Conservation (phyloP, 257 asterid genomes). For the Rhazya stricta region DNA sequence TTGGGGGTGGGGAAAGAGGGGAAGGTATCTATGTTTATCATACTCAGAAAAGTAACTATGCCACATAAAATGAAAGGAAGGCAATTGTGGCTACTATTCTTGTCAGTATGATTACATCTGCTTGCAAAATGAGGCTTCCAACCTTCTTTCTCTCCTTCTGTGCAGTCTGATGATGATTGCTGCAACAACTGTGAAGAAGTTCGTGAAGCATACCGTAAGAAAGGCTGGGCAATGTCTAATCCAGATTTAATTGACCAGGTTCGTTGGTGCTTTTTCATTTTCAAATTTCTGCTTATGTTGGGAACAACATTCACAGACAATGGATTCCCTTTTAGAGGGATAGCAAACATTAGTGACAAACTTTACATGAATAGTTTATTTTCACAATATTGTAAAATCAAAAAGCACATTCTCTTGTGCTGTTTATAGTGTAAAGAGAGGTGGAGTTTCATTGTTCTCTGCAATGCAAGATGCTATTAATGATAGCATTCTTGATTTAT, state of each 20-base stretch:
- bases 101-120: neutral
- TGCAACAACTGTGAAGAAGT: slow-evolving; percentile 96
- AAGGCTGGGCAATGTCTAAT: slow-evolving; percentile 87
- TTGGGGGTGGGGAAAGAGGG: neutral
- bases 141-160: slow-evolving; percentile 20
- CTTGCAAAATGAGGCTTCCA: slow-evolving; percentile 6
- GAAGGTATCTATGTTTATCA: too few relatives aligned
- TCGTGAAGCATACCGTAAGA: slow-evolving; percentile 94
- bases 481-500: neutral
- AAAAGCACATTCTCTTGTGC: neutral
- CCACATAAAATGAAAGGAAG: neutral
- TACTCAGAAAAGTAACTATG: too few relatives aligned
- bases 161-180: slow-evolving; percentile 81
- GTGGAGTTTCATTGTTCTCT: neutral
- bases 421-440: neutral
- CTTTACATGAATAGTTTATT: neutral
- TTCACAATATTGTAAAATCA: neutral
- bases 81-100: neutral
- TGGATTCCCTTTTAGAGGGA: neutral
- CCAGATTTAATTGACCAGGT: slow-evolving; percentile 93
- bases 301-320: neutral
- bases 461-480: too few relatives aligned
- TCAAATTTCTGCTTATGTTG: neutral
- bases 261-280: slow-evolving; percentile 11
- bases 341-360: neutral